Conservation (phyloP, 2,329 filamentous ascomycete species). For the Tolypocladium album region DNA sequence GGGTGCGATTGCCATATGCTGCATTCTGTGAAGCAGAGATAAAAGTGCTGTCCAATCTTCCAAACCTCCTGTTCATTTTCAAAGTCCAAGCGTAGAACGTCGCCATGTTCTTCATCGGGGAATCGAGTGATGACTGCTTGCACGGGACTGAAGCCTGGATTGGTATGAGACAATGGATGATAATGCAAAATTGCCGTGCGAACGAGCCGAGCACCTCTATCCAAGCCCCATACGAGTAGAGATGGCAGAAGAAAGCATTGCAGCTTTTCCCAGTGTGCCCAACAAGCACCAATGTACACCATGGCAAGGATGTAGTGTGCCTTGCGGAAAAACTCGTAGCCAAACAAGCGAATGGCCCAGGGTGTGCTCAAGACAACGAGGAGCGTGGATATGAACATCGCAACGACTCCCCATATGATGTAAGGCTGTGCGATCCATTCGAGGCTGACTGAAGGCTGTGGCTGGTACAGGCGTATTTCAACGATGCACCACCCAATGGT, state of each 20-base stretch:
- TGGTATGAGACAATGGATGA: constrained; percentile 30
- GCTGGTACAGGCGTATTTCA: constrained; percentile 57
- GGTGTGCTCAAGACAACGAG: constrained; percentile 48
- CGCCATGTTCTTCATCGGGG: constrained; percentile 43
- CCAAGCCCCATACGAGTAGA: constrained; percentile 53
- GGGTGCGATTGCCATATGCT: constrained; percentile 65
- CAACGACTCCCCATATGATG: constrained; percentile 63
- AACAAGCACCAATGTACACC: constrained; percentile 65
- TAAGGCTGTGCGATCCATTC: constrained; percentile 54
- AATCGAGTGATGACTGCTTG: constrained; percentile 37
- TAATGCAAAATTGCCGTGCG: constrained; percentile 52
- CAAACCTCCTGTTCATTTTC: constrained; percentile 49
- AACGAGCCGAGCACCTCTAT: constrained; percentile 47
- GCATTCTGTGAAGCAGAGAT: constrained; percentile 54
- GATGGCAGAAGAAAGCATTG: constrained; percentile 59
- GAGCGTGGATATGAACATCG: constrained; percentile 51
- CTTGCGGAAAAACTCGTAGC: constrained; percentile 71
- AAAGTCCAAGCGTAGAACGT: constrained; percentile 57
- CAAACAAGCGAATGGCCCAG: constrained; percentile 50
- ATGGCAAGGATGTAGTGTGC: constrained; percentile 62
- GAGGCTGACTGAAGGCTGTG: constrained; percentile 49
- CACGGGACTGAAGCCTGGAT: constrained; percentile 43
- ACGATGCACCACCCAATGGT: constrained; percentile 62
- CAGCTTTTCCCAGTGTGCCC: constrained; percentile 61
- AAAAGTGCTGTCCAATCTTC: constrained; percentile 62